Evolutionary conservation across 805 yeast species (phyloP), one percentile per base, ranked within the genome.

Genomic region (Citeromyces matritensis): DNA sequence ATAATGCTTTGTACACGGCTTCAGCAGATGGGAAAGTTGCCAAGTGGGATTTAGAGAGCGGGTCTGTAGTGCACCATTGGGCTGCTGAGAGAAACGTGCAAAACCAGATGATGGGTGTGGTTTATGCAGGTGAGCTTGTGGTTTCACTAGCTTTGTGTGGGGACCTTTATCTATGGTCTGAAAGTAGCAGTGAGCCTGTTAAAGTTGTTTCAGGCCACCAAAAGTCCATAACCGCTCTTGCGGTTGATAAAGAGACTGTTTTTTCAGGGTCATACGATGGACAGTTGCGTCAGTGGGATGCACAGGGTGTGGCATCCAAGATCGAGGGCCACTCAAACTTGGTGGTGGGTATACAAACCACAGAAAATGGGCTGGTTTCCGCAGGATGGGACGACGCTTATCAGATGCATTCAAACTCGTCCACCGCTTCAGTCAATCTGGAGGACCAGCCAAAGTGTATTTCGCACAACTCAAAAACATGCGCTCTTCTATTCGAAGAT

Each of bases 301-400:
- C 43, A 2, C 34, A 45, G 1, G 57, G 61, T 11, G 49, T 57
- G 6, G 64, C 65, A 8, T 30, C 34, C 1, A 42, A 57, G 8
- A 42, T 63, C 8, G 47, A 51, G 2, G 54, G 56, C 2, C 96
- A 86, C 51, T 47, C 66, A 1, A 84, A 85, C 40, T 65, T 77
- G 38, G 65, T 88, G 29, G 72, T 69, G 23, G 73, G 75, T 3
- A 64, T 68, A 11, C 37, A 51, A 11, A 33, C 41, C 15, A 44
- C 41, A 15, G 40, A 39, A 4, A 44, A 46, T 9, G 50, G 50
- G 1, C 33, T 54, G 5, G 43, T 71, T 12, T 62, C 84, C n/a
- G 60, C 72, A 13, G 93, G 86, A 3, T 91, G 97, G 97, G 98
- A 88, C 53, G 94, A 83, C 46, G n/a, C n/a, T n/a, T n/a, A n/a